Evolutionary conservation across 352 stramenopile genomes (phyloP), one percentile per base, ranked within the genome.

Genomic region (Pythium utonaiense): DNA sequence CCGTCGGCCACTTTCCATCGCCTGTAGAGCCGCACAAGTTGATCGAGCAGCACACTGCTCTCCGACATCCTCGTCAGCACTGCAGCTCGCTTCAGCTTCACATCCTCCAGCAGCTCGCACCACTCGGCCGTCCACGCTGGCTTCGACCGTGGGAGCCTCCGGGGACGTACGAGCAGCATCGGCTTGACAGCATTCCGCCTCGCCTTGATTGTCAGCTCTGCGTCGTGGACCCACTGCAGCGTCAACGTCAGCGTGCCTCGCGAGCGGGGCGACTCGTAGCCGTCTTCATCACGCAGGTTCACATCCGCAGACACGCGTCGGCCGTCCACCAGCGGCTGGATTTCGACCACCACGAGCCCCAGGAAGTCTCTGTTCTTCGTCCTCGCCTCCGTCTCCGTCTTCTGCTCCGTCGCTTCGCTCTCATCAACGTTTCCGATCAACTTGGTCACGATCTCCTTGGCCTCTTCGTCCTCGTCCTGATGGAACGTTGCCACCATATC

Each of bases 151-250:
- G 51, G 33, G 0, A 40, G 47, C 44, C 58, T 65, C 0, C 63
- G 42, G 7, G 57, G 33, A n/a, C 42, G 51, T 1, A 70, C 57
- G 12, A 70, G 44, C 42, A 69, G 36, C 28, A 52, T 62, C 1
- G 63, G 57, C 22, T 63, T 70, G 33, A 66, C 38, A 8, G 56
- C 57, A 28, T 65, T 54, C 14, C 63, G 63, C 17, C 63, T 41
- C 33, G 21, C 10, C 10, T 55, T 30, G n/a, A 30, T 36, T 30
- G 49, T 48, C 9, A 27, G 21, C 25, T 65, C 38, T 2, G 13
- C 14, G 21, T 62, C 57, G 74, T 88, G 67, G 8, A 65, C 78
- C 82, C 80, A 92, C 14, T 89, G 78, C 5, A 92, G 62, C 0
- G 69, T 73, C 17, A 90, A 58, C 3, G 67, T 86, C 28, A 90